These are phyloP conservation scores for Pseudocercospora cruenta DNA, from an alignment of 2,329 filamentous ascomycete species.

Conservation along the genomic window DNA sequence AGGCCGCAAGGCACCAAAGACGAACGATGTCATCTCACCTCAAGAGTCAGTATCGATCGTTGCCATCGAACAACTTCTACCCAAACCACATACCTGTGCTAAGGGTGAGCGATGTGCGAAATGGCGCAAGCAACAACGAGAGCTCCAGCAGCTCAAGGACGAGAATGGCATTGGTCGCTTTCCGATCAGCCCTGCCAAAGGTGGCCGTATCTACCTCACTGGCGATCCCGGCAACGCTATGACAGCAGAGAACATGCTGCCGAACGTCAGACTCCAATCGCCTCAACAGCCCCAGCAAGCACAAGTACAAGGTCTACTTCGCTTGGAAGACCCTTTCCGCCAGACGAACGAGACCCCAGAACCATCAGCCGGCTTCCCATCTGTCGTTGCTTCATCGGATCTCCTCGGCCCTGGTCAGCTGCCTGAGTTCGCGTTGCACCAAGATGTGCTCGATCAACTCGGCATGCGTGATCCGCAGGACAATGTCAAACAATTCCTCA, in stretches of 20 bases:
- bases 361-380: constrained; percentile 53
- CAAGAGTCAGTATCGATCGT: constrained; percentile 88
- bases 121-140: constrained; percentile 77
- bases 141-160: constrained; percentile 73
- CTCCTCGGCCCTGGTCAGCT: constrained; percentile 73
- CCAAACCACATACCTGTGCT: constrained; percentile 79
- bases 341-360: constrained; percentile 71
- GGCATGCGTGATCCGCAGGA: constrained; percentile 81
- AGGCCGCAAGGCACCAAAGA: constrained; percentile 44
- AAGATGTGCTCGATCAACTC: constrained; percentile 71
- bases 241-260: constrained; percentile 60
- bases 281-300: constrained; percentile 38
- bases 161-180: constrained; percentile 60
- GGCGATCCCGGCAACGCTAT: constrained; percentile 78
- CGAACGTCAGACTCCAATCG: constrained; percentile 44
- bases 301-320: constrained; percentile 19
- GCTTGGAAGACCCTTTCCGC: constrained; percentile 48
- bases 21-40: constrained; percentile 72
- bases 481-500: constrained; percentile 88
- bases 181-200: constrained; percentile 65
- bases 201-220: constrained; percentile 74
- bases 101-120: constrained; percentile 87
- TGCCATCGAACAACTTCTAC: constrained; percentile 85
- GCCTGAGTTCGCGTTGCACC: constrained; percentile 69
- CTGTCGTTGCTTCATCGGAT: constrained; percentile 88